Conservation (phyloP, 257 asterid genomes). For the Echium plantagineum region DNA sequence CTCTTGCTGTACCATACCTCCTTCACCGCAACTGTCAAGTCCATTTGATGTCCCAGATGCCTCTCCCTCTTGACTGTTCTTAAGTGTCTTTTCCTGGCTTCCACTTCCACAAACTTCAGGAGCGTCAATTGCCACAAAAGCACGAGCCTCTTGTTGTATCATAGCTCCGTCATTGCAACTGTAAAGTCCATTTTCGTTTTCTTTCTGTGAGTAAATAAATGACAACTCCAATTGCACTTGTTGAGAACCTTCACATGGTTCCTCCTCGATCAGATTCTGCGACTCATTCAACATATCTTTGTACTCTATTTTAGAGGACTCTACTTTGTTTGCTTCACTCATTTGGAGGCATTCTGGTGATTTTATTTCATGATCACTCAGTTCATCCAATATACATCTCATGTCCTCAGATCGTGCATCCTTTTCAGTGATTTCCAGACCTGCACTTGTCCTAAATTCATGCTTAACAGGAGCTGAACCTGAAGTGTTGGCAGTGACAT, state of each 20-base stretch:
- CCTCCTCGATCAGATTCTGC: slow-evolving; percentile 25
- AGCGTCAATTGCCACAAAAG: slow-evolving; percentile 20
- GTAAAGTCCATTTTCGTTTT: slow-evolving; percentile 16
- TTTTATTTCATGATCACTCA: not conserved
- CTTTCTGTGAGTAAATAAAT: slow-evolving; percentile 15
- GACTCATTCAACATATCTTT: slow-evolving; percentile 17
- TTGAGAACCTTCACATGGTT: slow-evolving; percentile 8
- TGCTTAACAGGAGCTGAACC: not conserved
- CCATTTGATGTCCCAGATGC: slow-evolving; percentile 13
- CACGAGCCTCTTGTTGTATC: slow-evolving; percentile 20
- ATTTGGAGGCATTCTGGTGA: slow-evolving; percentile 15
- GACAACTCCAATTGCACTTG: slow-evolving; percentile 9
- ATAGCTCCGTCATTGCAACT: slow-evolving; percentile 24
- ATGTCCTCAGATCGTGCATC: not conserved
- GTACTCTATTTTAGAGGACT: slow-evolving; percentile 16
- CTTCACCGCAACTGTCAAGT: slow-evolving; percentile 20
- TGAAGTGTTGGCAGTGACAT: not conserved
- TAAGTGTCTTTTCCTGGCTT: slow-evolving; percentile 14
- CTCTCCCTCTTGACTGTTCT: slow-evolving; percentile 15
- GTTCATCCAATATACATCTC: not conserved
- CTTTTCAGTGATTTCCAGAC: not conserved
- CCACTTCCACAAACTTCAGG: slow-evolving; percentile 21
- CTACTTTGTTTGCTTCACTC: slow-evolving; percentile 13
- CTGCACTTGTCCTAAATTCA: not conserved
- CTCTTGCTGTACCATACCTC: slow-evolving; percentile 19